These are phyloP conservation scores for Ramaria sp. DNA, from an alignment of 768 basidiomycete species.

Conservation along the genomic window DNA sequence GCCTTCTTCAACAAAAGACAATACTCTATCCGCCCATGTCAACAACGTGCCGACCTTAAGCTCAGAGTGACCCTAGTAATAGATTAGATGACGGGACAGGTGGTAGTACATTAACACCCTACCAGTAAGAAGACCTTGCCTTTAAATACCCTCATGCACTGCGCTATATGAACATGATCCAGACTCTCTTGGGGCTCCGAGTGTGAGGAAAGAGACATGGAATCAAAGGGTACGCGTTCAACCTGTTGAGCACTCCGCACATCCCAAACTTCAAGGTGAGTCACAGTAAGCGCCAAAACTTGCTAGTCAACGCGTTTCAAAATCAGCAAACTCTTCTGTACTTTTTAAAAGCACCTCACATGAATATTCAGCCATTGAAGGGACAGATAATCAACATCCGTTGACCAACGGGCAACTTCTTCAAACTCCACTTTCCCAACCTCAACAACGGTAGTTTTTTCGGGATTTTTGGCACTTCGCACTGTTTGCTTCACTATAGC, in stretches of 20 bases:
- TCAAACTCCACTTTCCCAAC: constrained; percentile 57
- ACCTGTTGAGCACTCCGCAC: constrained; percentile 41
- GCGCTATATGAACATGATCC: constrained; percentile 29
- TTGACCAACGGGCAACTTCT: constrained; percentile 46
- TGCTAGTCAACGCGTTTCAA: constrained; percentile 34
- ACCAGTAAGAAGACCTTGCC: constrained; percentile 88
- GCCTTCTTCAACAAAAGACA: constrained; percentile 72
- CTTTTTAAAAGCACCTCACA: constrained; percentile 44
- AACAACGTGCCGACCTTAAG: constrained; percentile 76
- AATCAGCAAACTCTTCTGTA: neutral
- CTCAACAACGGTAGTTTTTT: constrained; percentile 48
- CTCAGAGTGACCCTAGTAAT: constrained; percentile 46
- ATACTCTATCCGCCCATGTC: constrained; percentile 91
- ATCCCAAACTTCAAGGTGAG: constrained; percentile 61
- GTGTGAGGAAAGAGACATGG: constrained; percentile 28
- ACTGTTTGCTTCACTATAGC: constrained; percentile 37
- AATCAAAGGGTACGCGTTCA: constrained; percentile 51
- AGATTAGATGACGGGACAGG: constrained; percentile 8
- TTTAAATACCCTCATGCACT: constrained; percentile 74
- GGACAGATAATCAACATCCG: constrained; percentile 52
- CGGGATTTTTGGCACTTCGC: constrained; percentile 39
- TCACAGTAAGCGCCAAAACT: constrained; percentile 49
- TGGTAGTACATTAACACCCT: constrained; percentile 21
- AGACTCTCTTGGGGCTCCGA: neutral
- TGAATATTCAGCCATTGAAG: constrained; percentile 82